Percentiles rank a stretch among this genome's conserved stretches.
These are phyloP conservation scores for Poa pratensis DNA, from an alignment of 176 grass and related monocot species.

Conservation along the genomic window DNA sequence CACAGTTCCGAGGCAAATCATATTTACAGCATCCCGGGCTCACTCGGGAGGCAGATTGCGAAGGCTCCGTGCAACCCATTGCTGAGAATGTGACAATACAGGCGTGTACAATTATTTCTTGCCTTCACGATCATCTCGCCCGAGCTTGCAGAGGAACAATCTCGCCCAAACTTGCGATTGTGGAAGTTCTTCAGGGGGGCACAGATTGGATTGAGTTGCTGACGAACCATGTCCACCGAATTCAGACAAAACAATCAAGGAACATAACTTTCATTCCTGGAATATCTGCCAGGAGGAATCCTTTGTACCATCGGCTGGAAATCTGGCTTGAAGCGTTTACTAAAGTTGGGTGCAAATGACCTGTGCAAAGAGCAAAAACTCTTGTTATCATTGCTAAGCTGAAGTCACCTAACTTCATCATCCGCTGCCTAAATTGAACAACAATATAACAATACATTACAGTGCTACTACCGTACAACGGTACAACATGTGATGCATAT, in stretches of 20 bases:
- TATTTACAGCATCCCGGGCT: constrained; percentile 8
- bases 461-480: not conserved
- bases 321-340: constrained; percentile 55
- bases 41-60: not conserved
- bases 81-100: not conserved
- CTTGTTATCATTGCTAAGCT: not conserved
- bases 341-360: constrained; percentile 40
- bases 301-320: constrained; percentile 42
- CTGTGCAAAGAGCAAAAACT: constrained; percentile 37
- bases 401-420: constrained; percentile 10
- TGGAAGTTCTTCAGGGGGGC: not conserved
- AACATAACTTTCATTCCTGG: constrained; percentile 31
- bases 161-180: not conserved
- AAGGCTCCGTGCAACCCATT: not conserved
- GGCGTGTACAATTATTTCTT: constrained; percentile 16
- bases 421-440: not conserved
- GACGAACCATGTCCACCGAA: not conserved
- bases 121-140: constrained; percentile 20
- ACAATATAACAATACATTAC: not conserved
- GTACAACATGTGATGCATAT: not conserved
- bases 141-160: not conserved
- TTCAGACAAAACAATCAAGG: constrained; percentile 42
- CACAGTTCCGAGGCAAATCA: not conserved
- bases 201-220: constrained; percentile 19
- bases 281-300: constrained; percentile 52